phyloP scores from a whole-genome alignment of 352 stramenopile species.

The Bremia lactucae region DNA sequence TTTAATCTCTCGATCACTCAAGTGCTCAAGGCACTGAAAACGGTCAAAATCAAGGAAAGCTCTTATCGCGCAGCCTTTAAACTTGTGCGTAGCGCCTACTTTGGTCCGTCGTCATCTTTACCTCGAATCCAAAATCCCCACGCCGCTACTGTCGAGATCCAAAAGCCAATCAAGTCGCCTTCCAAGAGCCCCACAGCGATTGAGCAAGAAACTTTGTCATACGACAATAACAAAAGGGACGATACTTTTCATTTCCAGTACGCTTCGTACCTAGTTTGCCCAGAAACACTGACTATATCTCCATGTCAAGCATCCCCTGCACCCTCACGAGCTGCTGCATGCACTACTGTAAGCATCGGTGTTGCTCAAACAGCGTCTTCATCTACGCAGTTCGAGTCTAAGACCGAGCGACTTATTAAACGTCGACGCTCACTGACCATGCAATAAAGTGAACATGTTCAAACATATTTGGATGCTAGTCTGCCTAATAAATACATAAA shows the following conservation, averaged over 20 bases:
- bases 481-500: conserved; percentile 27
- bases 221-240: conserved; percentile 6
- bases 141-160: conserved; percentile 9
- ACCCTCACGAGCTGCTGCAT: conserved; percentile 8
- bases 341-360: conserved; percentile 15
- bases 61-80: conserved; percentile 25
- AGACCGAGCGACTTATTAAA: conserved; percentile 16
- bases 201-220: conserved; percentile 10
- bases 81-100: conserved; percentile 25
- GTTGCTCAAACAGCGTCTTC: conserved; percentile 18
- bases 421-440: conserved; percentile 23
- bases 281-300: conserved; percentile 25
- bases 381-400: conserved; percentile 12
- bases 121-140: conserved; percentile 7
- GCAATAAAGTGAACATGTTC: conserved; percentile 20
- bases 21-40: conserved; percentile 15
- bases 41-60: conserved; percentile 13
- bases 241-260: conserved; percentile 5
- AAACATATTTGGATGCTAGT: conserved; percentile 4
- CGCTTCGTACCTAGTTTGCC: conserved; percentile 20
- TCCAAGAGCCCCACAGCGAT: conserved; percentile 26
- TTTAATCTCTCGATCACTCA: conserved; percentile 19
- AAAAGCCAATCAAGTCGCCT: conserved; percentile 18
- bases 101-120: conserved; percentile 1
- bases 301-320: conserved; percentile 14